Base-by-base conservation (phyloP, 495 filamentous ascomycete genomes). In the Daldinia vernicosa region DNA sequence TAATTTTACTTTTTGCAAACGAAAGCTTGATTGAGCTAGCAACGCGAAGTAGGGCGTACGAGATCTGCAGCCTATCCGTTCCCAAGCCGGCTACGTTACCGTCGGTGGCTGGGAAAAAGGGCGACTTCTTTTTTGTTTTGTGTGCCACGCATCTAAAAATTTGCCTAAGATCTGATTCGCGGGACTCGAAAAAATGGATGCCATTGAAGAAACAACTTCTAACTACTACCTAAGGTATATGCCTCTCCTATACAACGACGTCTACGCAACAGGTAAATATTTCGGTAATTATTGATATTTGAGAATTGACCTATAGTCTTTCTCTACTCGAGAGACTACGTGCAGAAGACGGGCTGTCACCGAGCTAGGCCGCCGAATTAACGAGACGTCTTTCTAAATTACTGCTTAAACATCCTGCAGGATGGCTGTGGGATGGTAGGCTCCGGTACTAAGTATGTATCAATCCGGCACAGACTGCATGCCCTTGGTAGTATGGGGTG, bases 51-150 rank as follows among this genome's bases (percentile, higher is more conserved):
- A 71, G 57, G 68, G 62, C 62, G 54, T 68, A 53, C 33, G 28
- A 33, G 70, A 61, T 68, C 65, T 72, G 66, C 70, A 66, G 40
- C 65, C 65, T 60, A 60, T 43, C 60, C 65, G 56, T 56, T 60
- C 28, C 24, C 60, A 27, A 39, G 40, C 53, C 19, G 30, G 57
- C 69, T 35, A 30, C 66, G 55, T 60, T 72, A 58, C 63, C 59
- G 63, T 66, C 24, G 59, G 70, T 72, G 70, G 70, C 70, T 72
- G 70, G 70, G 65, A 61, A 61, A 64, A 15, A 24, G 43, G 64
- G 39, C 51, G 43, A 30, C 43, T 65, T 69, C 24, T 55, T 59
- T 59, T 39, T 51, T 65, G 47, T 15, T 33, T 5, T 63, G 11
- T 37, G 27, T 35, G 30, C 30, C 15, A 6, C 28, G 51, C 19